Evolutionary conservation across 495 filamentous ascomycete species (phyloP).

Genomic region (Daldinia caldariorum): DNA sequence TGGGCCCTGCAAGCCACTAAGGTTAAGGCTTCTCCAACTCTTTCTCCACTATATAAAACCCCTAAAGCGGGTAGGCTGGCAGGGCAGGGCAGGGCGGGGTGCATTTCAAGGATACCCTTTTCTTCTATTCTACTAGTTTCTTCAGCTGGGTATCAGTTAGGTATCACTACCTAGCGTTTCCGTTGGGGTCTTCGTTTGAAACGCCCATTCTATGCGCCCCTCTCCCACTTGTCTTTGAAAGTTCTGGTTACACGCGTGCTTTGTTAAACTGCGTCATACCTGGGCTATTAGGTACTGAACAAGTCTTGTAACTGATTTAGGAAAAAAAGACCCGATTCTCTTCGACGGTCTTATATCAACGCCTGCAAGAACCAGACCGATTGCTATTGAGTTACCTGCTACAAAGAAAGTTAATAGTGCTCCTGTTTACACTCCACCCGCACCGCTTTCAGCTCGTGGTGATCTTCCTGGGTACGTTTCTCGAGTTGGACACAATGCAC

Average conservation of each 20-base stretch:
- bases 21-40: slow-evolving; percentile 9
- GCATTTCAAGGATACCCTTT: slow-evolving; percentile 34
- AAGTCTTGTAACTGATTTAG: slow-evolving; percentile 43
- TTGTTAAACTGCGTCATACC: slow-evolving; percentile 39
- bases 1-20: slow-evolving; percentile 30
- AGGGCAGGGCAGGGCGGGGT: too few relatives aligned
- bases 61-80: slow-evolving; percentile 8
- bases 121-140: slow-evolving; percentile 26
- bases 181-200: slow-evolving; percentile 16
- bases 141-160: background rate
- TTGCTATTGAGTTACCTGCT: slow-evolving; percentile 57
- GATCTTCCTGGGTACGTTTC: slow-evolving; percentile 60
- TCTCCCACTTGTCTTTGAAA: slow-evolving; percentile 16
- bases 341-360: slow-evolving; percentile 40
- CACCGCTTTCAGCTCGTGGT: slow-evolving; percentile 60
- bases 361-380: slow-evolving; percentile 52
- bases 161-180: background rate
- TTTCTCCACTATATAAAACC: slow-evolving; percentile 26
- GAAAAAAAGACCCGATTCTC: slow-evolving; percentile 37
- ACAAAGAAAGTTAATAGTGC: slow-evolving; percentile 47
- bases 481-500: slow-evolving; percentile 17
- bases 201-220: slow-evolving; percentile 20
- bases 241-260: slow-evolving; percentile 1
- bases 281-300: slow-evolving; percentile 35
- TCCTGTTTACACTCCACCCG: slow-evolving; percentile 52